Base-by-base conservation (phyloP, 768 basidiomycete species). In the Termitomyces sp. region DNA sequence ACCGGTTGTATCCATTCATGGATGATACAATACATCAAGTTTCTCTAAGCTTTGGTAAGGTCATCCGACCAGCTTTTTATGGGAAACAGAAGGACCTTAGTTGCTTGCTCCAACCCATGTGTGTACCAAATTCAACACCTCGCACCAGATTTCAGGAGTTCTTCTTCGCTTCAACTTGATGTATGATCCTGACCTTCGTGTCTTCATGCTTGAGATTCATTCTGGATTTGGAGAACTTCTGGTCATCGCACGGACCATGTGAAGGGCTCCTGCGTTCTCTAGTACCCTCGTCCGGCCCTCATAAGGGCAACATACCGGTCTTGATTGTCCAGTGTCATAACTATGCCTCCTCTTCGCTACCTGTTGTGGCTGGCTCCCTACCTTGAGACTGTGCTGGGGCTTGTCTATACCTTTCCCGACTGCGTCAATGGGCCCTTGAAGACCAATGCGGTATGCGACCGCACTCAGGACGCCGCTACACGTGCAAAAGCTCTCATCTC, bases 401-500 rank as follows among this genome's bases (percentile, higher is more conserved):
- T 69, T 49, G 62, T 62, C 14, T 77, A 71, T 54, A 61, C 68
- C 12, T 82, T 82, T 61, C 81, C 80, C 0, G 75, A 82, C 62
- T 83, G 82, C 46, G 62, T 66, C n/a, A 71, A 67, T 34, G 76
- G 72, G 0, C 80, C 79, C 2, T 70, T 83, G 58, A 72, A 70
- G 30, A 67, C 66, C 21, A 81, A 76, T 53, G 64, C 67, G 5
- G 78, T 83, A 34, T 84, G 81, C 66, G 72, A 83, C 60, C 73
- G 73, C 4, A 66, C 75, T 28, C 70, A 74, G 53, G 73, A 75
- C 57, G 66, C 78, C 17, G 61, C 71, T 12, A 73, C 76, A 34
- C 76, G 83, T 19, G 83, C 82, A 16, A 68, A 69, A 17, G 78
- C 80, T 19, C 67, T 84, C 53, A 70, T 83, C 49, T 59, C 71